Conservation (phyloP, 495 filamentous ascomycete genomes). For the Tuber borchii region DNA sequence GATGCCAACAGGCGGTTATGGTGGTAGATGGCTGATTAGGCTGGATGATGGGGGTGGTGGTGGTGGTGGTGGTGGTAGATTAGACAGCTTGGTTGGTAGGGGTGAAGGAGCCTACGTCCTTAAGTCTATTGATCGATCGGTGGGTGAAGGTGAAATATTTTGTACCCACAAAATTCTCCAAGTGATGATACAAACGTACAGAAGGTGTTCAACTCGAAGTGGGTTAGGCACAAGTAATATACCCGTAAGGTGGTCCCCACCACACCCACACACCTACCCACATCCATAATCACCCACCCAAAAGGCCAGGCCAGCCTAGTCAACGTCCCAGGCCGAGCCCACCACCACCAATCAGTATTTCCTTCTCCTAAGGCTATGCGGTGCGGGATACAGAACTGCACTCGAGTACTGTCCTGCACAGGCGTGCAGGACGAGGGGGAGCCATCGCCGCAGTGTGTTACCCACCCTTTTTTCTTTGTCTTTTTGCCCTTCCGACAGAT, state of each 20-base stretch:
- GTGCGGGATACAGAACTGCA: neutral
- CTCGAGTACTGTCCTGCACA: neutral
- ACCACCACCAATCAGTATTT: neutral
- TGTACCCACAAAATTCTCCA: neutral
- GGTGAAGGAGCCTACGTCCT: neutral
- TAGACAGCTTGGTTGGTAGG: neutral
- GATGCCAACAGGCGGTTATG: neutral
- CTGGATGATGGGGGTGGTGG: neutral
- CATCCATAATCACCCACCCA: neutral
- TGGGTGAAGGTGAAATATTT: neutral
- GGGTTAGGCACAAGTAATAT: slow-evolving; percentile 1
- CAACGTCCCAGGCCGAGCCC: neutral
- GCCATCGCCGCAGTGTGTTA: neutral
- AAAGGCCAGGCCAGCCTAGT: neutral
- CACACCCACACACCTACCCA: neutral
- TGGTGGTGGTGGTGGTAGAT: neutral
- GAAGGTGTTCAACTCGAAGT: neutral
- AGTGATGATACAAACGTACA: neutral
- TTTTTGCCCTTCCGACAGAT: neutral
- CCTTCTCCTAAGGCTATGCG: neutral
- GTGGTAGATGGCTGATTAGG: neutral
- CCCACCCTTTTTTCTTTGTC: neutral
- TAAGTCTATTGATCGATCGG: neutral
- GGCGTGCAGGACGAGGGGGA: neutral
- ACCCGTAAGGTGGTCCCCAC: neutral